phyloP scores from a whole-genome alignment of 2,329 filamentous ascomycete genomes.

The Canariomyces notabilis region DNA sequence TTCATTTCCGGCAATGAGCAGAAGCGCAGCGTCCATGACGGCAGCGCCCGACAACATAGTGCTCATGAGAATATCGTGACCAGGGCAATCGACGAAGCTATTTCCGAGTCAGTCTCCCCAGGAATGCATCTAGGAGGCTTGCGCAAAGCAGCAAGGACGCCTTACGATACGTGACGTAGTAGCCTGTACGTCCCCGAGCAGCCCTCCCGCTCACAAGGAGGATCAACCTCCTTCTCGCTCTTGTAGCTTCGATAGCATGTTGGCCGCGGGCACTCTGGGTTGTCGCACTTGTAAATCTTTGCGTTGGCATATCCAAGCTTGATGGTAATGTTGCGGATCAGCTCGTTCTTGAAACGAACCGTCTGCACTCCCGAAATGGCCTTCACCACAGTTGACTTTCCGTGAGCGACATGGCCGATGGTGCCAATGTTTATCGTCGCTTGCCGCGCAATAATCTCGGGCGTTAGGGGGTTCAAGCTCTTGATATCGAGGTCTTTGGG shows the following conservation, averaged over 20 bases:
- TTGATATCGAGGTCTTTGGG: slow-evolving; percentile 82
- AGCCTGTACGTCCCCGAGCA: slow-evolving; percentile 84
- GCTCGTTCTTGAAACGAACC: slow-evolving; percentile 98
- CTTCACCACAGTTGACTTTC: slow-evolving; percentile 98
- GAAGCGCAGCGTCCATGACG: slow-evolving; percentile 97
- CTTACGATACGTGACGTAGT: slow-evolving; percentile 87
- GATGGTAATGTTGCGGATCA: slow-evolving; percentile 99
- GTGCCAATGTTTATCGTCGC: slow-evolving; percentile 99
- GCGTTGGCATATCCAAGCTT: slow-evolving; percentile 99
- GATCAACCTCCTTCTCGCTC: slow-evolving; percentile 98
- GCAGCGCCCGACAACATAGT: slow-evolving; percentile 99
- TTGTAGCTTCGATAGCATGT: slow-evolving; percentile 96
- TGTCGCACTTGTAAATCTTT: slow-evolving; percentile 99
- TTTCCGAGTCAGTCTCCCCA: slow-evolving; percentile 25
- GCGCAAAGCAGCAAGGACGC: slow-evolving; percentile 24
- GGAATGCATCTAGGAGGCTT: background rate
- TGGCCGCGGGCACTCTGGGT: slow-evolving; percentile 80
- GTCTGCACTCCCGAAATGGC: slow-evolving; percentile 98
- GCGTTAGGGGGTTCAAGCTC: slow-evolving; percentile 76
- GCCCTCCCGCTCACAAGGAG: slow-evolving; percentile 88
- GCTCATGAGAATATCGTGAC: slow-evolving; percentile 99
- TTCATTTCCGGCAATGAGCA: slow-evolving; percentile 97
- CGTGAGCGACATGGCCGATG: slow-evolving; percentile 97
- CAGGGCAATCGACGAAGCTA: slow-evolving; percentile 96
- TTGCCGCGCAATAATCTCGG: slow-evolving; percentile 95